Conservation (phyloP, 495 filamentous ascomycete species). For the Durotheca rogersii region DNA sequence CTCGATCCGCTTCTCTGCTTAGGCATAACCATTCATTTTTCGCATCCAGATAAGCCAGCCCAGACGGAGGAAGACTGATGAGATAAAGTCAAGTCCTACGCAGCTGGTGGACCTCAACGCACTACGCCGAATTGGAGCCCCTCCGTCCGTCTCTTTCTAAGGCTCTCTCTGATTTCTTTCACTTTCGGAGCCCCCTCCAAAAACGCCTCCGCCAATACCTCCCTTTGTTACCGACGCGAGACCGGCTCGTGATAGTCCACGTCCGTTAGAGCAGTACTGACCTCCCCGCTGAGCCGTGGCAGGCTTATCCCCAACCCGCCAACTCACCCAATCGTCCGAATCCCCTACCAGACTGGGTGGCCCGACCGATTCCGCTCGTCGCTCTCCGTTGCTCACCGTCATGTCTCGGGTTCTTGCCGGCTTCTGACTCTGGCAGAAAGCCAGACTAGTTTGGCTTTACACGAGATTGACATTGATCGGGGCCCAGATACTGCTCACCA, state of each 20-base stretch:
- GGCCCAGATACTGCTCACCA: slow-evolving; percentile 19
- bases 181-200: slow-evolving; percentile 13
- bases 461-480: slow-evolving; percentile 29
- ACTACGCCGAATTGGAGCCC: slow-evolving; percentile 1
- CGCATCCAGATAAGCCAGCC: neutral
- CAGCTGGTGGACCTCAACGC: neutral
- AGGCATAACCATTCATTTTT: slow-evolving; percentile 1
- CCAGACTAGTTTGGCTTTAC: slow-evolving; percentile 45
- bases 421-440: slow-evolving; percentile 52
- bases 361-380: slow-evolving; percentile 40
- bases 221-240: slow-evolving; percentile 26
- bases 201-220: slow-evolving; percentile 20
- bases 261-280: slow-evolving; percentile 15
- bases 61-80: too few relatives aligned
- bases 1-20: slow-evolving; percentile 6
- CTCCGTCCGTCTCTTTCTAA: neutral
- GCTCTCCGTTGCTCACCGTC: slow-evolving; percentile 42
- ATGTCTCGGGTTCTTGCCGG: slow-evolving; percentile 51
- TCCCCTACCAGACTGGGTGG: slow-evolving; percentile 8
- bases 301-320: slow-evolving; percentile 31
- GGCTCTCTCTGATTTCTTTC: slow-evolving; percentile 8
- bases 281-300: slow-evolving; percentile 22
- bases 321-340: slow-evolving; percentile 3
- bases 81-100: slow-evolving; percentile 1
- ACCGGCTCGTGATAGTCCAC: slow-evolving; percentile 22